Base-by-base conservation (phyloP, 2,329 filamentous ascomycete species). In the Colletotrichum melonis region DNA sequence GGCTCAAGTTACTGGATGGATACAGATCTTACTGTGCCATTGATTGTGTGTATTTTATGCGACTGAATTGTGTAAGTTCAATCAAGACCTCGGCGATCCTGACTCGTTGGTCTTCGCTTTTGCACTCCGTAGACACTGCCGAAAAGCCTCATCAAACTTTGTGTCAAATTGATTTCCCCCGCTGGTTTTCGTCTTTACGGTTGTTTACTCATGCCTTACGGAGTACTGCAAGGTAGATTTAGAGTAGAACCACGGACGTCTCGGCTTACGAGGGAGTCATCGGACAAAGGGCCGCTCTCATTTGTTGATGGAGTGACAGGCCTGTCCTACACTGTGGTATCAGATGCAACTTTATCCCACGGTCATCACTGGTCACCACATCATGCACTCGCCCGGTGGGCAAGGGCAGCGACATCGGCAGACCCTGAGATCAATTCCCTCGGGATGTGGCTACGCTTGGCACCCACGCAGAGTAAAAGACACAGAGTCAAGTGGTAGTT, bases 231-330 rank as follows among this genome's bases (percentile, higher is more conserved):
- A 42, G 38, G 38, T 42, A n/a, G 22, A 24, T 26, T 55, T n/a
- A 24, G 11, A 55, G 52, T 55, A 26, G 19, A 1, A 26, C 9
- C 24, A 11, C 42, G 14, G 24, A n/a, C 26, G 24, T 24, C 52
- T 60, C 59, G 66, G 59, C 42, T 55, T 69, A 69, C 70, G 54
- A 69, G 66, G 49, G 30, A 60, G 70, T 72, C 66, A 72, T 72
- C 59, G 66, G 70, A 56, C 70, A 69, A 64, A 56, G 46, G 35
- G 19, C 28, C 11, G 12, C n/a, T 62, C 46, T 26, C 32, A 65
- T 65, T 73, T 65, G 70, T 63, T n/a, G 35, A 67, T 28, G 65
- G 38, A 2, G 9, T 30, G 56, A 22, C 30, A 38, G 56, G 26
- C 30, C 26, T 38, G 35, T 6, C 42, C 42, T 24, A 16, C 30